Evolutionary conservation across 768 basidiomycete genomes (phyloP).

Genomic region (Pleurotus tuber-regium): DNA sequence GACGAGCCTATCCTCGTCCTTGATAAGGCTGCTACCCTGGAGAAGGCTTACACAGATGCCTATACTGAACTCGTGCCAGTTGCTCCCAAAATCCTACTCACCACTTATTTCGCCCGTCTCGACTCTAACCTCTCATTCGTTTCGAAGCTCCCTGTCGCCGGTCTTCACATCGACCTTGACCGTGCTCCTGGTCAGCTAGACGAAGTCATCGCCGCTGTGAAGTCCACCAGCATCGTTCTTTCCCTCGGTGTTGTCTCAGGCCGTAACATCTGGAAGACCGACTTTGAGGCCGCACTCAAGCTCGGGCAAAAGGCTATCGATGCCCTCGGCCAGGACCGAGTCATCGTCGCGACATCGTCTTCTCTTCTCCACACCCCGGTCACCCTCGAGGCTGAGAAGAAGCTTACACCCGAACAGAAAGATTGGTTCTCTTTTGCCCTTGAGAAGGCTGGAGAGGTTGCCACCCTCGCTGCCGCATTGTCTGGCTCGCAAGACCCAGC

Average conservation of each 20-base stretch:
- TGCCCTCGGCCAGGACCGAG: conserved; percentile 79
- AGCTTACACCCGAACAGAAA: conserved; percentile 84
- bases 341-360: conserved; percentile 93
- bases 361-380: conserved; percentile 99
- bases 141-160: conserved; percentile 88
- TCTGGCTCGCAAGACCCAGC: conserved; percentile 80
- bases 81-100: conserved; percentile 88
- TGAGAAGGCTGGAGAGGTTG: conserved; percentile 93
- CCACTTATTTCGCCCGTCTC: conserved; percentile 97
- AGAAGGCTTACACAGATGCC: conserved; percentile 74
- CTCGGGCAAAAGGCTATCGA: conserved; percentile 82
- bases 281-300: conserved; percentile 81
- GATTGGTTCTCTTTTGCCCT: conserved; percentile 99
- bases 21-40: conserved; percentile 74
- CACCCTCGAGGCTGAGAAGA: conserved; percentile 88
- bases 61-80: conserved; percentile 81
- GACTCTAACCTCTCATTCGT: conserved; percentile 87
- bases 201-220: conserved; percentile 76
- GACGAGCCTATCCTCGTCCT: conserved; percentile 97
- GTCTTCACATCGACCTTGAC: conserved; percentile 95
- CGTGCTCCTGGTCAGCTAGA: conserved; percentile 91
- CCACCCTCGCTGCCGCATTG: conserved; percentile 79
- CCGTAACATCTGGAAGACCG: conserved; percentile 99
- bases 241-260: conserved; percentile 97
- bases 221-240: conserved; percentile 74